Base-by-base conservation (phyloP, 225 moss, liverwort and hornwort genomes). In the Asterella californica region DNA sequence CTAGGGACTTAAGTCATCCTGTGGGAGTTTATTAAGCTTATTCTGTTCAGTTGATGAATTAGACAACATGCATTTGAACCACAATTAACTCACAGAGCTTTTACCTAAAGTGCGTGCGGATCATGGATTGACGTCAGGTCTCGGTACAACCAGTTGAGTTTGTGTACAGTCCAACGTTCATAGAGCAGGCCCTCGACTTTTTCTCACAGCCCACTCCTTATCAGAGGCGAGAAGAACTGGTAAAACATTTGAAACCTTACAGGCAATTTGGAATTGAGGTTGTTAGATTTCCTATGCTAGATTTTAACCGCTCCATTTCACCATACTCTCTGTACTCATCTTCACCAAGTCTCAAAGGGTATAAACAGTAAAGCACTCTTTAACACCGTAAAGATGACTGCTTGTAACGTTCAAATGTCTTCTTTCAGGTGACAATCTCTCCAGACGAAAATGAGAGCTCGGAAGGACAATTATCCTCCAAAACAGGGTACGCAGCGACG, bases 71-170 rank as follows among this genome's bases (percentile, higher is more conserved):
- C 8, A n/a, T 29, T 62, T 62, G 11, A 2, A 29, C 61, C 2
- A n/a, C 25, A n/a, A 29, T 9, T 6, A 29, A 62, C 30, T 42
- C 46, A 21, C 30, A 69, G 21, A 50, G 48, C 47, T n/a, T 19
- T 10, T 27, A 49, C 72, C 29, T 73, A 14, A 29, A 19, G 32
- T 19, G 32, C 33, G 22, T 19, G 36, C 19, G 59, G 37, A 76
- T 78, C 2, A 55, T 74, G 36, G 52, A 49, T 49, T 65, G 68
- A 61, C 74, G 77, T 60, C 87, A 96, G 96, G 89, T 96, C 76
- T 86, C 88, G 18, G 61, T 96, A 80, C 94, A 94, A 87, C 92
- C 96, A 80, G 48, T 96, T 83, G 92, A 96, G 82, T 90, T 96
- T 84, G 94, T 94, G 42, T 94, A 92, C 71, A 94, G 92, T 86